phyloP scores from a whole-genome alignment of 1,284 basidiomycete genomes.

The Macrocybe sp. region DNA sequence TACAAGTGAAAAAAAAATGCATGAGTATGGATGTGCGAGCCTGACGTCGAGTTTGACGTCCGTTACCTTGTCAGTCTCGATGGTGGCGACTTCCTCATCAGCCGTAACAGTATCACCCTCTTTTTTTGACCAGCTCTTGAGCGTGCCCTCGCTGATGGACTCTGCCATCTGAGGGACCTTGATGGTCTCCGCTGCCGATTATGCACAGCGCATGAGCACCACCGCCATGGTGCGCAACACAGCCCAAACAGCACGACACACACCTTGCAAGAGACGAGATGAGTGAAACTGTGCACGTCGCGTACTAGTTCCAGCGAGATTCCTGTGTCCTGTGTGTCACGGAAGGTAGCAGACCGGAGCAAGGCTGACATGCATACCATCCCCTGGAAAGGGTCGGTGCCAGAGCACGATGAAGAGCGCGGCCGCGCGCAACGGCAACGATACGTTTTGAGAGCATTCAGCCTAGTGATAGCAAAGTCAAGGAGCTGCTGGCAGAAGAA shows the following conservation, averaged over 20 bases:
- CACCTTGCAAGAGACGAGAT: slow-evolving; percentile 64
- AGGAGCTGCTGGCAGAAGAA: not conserved
- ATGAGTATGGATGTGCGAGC: not conserved
- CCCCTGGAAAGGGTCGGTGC: slow-evolving; percentile 37
- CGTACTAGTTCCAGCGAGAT: slow-evolving; percentile 38
- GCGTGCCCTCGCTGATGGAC: slow-evolving; percentile 96
- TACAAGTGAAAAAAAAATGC: slow-evolving; percentile 4
- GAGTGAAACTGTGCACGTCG: slow-evolving; percentile 63
- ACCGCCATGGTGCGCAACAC: slow-evolving; percentile 1
- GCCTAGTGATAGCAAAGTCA: not conserved
- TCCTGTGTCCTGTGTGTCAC: slow-evolving; percentile 30
- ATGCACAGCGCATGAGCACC: too few relatives aligned
- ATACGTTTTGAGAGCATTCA: slow-evolving; percentile 70
- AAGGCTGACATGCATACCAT: slow-evolving; percentile 39
- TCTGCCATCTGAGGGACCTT: slow-evolving; percentile 99
- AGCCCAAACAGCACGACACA: slow-evolving; percentile 15
- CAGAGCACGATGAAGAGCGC: slow-evolving; percentile 36
- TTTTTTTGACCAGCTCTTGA: slow-evolving; percentile 95
- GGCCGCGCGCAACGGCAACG: slow-evolving; percentile 59
- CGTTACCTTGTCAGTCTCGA: slow-evolving; percentile 96
- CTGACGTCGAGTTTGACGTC: slow-evolving; percentile 1
- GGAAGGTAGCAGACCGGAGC: slow-evolving; percentile 2
- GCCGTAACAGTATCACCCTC: slow-evolving; percentile 88
- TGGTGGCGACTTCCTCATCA: slow-evolving; percentile 96
- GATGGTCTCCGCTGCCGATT: slow-evolving; percentile 69